These are phyloP conservation scores for Talaromyces sp. DNA, from an alignment of 2,329 filamentous ascomycete species.

Conservation along the genomic window DNA sequence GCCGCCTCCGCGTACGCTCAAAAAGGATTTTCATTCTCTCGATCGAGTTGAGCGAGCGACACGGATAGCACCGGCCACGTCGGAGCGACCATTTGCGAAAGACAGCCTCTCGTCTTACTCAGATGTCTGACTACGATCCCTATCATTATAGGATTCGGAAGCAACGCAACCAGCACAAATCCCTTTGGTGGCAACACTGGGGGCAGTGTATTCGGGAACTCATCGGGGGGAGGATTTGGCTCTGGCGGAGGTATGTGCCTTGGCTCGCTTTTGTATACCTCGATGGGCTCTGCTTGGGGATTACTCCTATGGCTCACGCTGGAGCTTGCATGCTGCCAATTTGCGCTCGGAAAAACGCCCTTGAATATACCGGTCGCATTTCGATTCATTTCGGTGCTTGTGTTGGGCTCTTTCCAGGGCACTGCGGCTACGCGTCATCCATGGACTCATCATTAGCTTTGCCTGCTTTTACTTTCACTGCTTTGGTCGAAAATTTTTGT, in stretches of 20 bases:
- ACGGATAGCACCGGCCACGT: slow-evolving; percentile 16
- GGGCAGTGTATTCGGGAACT: slow-evolving; percentile 31
- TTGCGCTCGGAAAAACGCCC: not conserved
- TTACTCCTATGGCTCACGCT: not conserved
- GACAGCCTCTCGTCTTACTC: slow-evolving; percentile 27
- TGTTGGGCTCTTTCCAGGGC: not conserved
- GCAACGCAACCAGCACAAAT: slow-evolving; percentile 28
- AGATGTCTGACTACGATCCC: slow-evolving; percentile 34
- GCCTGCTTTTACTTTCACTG: not conserved
- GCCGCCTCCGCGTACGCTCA: slow-evolving; percentile 14
- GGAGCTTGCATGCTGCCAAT: not conserved
- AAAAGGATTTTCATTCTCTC: not conserved
- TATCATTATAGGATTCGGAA: slow-evolving; percentile 37
- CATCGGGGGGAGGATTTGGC: slow-evolving; percentile 34
- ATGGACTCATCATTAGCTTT: not conserved
- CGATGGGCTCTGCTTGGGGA: not conserved
- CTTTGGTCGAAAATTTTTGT: slow-evolving; percentile 2
- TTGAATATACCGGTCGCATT: not conserved
- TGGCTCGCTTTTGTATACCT: not conserved
- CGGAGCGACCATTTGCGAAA: slow-evolving; percentile 25
- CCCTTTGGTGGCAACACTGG: slow-evolving; percentile 32
- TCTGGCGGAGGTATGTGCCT: slow-evolving; percentile 37
- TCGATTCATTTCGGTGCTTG: not conserved
- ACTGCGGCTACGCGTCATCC: not conserved
- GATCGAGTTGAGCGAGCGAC: not conserved